phyloP scores from a whole-genome alignment of 129 eudicot species.

The Pseudognaphalium luteoalbum region DNA sequence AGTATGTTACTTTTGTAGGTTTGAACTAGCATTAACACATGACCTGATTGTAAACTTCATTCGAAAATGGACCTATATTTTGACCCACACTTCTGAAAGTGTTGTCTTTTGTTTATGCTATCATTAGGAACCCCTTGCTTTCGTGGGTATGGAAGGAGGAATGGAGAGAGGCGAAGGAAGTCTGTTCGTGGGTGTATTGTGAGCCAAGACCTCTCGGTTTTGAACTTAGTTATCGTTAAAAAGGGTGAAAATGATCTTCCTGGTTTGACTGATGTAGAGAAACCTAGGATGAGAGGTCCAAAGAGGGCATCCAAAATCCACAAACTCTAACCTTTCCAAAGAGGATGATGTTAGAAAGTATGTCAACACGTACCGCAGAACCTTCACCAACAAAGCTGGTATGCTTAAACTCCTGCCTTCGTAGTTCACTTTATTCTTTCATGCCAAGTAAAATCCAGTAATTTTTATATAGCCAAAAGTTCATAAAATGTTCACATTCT shows the following conservation, averaged over 20 bases:
- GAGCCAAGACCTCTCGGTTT: slow-evolving; percentile 59
- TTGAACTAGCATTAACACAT: too few relatives aligned
- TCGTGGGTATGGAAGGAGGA: slow-evolving; percentile 61
- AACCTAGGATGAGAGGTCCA: slow-evolving; percentile 79
- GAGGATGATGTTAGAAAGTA: slow-evolving; percentile 77
- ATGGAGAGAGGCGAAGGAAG: slow-evolving; percentile 67
- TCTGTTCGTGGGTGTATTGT: slow-evolving; percentile 70
- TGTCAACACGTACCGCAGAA: slow-evolving; percentile 67
- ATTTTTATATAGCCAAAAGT: too few relatives aligned
- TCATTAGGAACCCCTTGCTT: slow-evolving; percentile 52
- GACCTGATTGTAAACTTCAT: too few relatives aligned
- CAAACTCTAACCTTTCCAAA: slow-evolving; percentile 62
- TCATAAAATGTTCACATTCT: background rate
- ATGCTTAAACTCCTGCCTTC: background rate
- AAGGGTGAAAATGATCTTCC: slow-evolving; percentile 80
- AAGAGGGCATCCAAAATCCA: slow-evolving; percentile 75
- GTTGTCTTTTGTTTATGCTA: background rate
- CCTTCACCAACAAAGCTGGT: slow-evolving; percentile 66
- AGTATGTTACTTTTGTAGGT: too few relatives aligned
- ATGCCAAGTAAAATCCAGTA: background rate
- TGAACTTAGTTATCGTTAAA: slow-evolving; percentile 66
- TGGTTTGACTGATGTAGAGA: slow-evolving; percentile 65
- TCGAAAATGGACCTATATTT: too few relatives aligned
- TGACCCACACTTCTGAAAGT: background rate
- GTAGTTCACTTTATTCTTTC: background rate